These are phyloP conservation scores for Leccinellum albellum DNA, from an alignment of 768 basidiomycete species.

Conservation along the genomic window DNA sequence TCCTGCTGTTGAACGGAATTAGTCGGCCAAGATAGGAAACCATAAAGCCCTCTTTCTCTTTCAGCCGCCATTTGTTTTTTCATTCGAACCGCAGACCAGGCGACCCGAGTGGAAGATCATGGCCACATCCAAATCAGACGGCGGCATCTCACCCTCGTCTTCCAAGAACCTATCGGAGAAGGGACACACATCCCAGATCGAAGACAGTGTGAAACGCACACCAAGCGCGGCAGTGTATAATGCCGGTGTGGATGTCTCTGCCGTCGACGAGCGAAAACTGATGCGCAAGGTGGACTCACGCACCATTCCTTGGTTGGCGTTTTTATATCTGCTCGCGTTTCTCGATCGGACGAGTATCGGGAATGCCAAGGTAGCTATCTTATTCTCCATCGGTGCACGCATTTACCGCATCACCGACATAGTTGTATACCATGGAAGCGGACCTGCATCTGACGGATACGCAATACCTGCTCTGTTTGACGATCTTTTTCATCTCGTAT, in stretches of 20 bases:
- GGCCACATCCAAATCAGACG: neutral
- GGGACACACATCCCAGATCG: neutral
- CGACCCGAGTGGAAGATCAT: neutral
- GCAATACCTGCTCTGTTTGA: slow-evolving; percentile 63
- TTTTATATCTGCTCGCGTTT: slow-evolving; percentile 76
- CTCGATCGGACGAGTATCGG: slow-evolving; percentile 56
- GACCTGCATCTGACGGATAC: slow-evolving; percentile 59
- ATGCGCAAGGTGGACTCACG: slow-evolving; percentile 65
- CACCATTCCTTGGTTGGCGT: slow-evolving; percentile 68
- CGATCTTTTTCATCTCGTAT: slow-evolving; percentile 61
- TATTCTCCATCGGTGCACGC: neutral
- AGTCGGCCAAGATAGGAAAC: neutral
- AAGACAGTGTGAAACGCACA: neutral
- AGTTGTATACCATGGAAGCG: slow-evolving; percentile 62
- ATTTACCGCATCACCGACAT: neutral
- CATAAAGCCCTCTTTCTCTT: neutral
- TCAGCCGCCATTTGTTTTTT: neutral
- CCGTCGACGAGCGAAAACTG: slow-evolving; percentile 64
- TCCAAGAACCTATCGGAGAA: slow-evolving; percentile 6
- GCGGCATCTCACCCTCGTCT: neutral
- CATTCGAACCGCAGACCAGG: neutral
- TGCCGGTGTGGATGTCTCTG: slow-evolving; percentile 53
- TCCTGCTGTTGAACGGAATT: neutral
- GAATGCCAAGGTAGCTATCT: slow-evolving; percentile 29
- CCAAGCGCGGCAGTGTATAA: slow-evolving; percentile 24